These are phyloP conservation scores for Trichoderma sp. DNA, from an alignment of 2,329 filamentous ascomycete genomes.

Conservation along the genomic window DNA sequence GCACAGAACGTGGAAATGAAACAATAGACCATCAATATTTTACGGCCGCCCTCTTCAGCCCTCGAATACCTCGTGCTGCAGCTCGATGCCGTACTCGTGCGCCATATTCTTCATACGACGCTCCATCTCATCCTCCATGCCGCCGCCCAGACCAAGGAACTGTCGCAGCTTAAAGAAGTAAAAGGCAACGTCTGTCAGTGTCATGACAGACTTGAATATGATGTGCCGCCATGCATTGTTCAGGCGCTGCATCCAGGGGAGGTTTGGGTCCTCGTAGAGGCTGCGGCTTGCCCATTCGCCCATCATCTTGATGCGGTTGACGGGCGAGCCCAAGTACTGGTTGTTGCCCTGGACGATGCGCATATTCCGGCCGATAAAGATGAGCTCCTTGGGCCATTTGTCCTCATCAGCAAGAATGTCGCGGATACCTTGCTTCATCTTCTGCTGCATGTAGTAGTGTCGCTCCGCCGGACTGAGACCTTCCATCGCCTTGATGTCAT, in stretches of 20 bases:
- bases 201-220: constrained; percentile 76
- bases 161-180: constrained; percentile 79
- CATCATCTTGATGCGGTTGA: constrained; percentile 93
- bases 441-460: constrained; percentile 86
- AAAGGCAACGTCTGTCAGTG: constrained; percentile 78
- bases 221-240: constrained; percentile 74
- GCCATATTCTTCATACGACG: constrained; percentile 83
- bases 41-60: constrained; percentile 51
- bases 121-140: constrained; percentile 96
- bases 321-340: constrained; percentile 83
- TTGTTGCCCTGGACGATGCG: constrained; percentile 94
- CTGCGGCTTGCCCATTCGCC: constrained; percentile 85
- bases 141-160: constrained; percentile 71
- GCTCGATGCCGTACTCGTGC: constrained; percentile 85
- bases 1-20: neutral
- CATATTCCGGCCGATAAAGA: constrained; percentile 90
- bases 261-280: constrained; percentile 71
- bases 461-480: constrained; percentile 65
- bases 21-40: neutral
- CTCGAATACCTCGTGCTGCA: constrained; percentile 87
- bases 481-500: constrained; percentile 61
- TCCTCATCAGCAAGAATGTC: constrained; percentile 80
- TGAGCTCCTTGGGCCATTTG: constrained; percentile 85
- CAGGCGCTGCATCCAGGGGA: constrained; percentile 63
- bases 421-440: constrained; percentile 68